Evolutionary conservation across 2,329 filamentous ascomycete species (phyloP).

Genomic region (Emmonsia crescens): DNA sequence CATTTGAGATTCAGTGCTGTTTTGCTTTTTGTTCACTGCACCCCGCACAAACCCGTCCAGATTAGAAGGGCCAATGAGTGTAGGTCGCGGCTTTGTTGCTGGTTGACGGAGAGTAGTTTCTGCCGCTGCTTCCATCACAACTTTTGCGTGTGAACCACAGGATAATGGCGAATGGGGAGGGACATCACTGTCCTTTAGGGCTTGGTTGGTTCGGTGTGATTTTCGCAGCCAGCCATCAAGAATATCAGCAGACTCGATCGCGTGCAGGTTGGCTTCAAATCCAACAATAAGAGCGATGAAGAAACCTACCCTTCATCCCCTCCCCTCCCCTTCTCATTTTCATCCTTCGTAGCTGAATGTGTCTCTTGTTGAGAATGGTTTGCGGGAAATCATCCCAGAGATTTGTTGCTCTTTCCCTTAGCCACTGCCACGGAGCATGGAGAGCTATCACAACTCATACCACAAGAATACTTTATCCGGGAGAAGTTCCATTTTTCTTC

Average conservation of each 20-base stretch:
- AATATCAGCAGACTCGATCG: not conserved
- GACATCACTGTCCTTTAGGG: too few relatives aligned
- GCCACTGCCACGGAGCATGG: too few relatives aligned
- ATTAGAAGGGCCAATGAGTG: not conserved
- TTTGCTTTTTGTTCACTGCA: not conserved
- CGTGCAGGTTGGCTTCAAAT: not conserved
- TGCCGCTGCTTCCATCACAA: not conserved
- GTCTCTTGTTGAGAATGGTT: not conserved
- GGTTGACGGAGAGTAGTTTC: not conserved
- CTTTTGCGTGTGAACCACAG: not conserved
- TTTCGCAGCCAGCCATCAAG: not conserved
- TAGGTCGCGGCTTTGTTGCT: not conserved
- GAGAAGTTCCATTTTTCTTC: not conserved
- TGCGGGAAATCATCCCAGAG: not conserved
- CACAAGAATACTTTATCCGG: not conserved
- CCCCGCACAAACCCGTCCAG: not conserved
- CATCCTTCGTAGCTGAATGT: not conserved
- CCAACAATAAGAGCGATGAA: not conserved
- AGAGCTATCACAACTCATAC: not conserved
- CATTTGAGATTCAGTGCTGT: not conserved
- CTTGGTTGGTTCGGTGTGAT: not conserved
- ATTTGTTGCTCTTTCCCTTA: not conserved
- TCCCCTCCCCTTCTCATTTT: not conserved
- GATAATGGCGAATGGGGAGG: not conserved
- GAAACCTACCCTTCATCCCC: too few relatives aligned